Evolutionary conservation across 192 early-diverging fungal species (phyloP), one percentile per base, ranked within the genome.

Genomic region (Coemansia aciculifera): DNA sequence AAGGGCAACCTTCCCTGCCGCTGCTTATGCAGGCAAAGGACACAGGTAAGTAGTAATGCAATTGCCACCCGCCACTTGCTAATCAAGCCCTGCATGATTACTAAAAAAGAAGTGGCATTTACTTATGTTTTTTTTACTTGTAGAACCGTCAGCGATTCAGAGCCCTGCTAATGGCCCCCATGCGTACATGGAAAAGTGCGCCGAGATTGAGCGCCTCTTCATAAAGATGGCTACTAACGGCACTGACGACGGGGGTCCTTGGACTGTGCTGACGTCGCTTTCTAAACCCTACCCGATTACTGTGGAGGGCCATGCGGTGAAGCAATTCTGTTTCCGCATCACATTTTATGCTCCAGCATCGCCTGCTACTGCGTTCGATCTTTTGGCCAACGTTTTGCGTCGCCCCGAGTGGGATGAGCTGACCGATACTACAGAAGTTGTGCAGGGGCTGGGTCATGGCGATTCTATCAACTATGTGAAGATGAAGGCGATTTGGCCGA

Each of bases 371-470:
- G 77, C 74, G 42, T 81, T 85, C 44, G 84, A 85, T 46, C 62
- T 85, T 52, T 65, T 81, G 24, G 68, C 84, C 19, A 68, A 76
- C 64, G 49, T 79, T 15, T 43, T 71, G 31, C 77, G 74, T 29
- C 64, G 84, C 1, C 69, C 72, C 44, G 72, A 79, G 57, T 85
- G 84, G 84, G 84, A 85, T 48, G 74, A 75, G 62, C 57, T 82
- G 43, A 78, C 73, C 1, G 84, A 82, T 17, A 49, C 69, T 2
- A 74, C 79, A 11, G 34, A 43, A 27, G 46, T 85, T 15, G 38
- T 85, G 6, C 74, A 85, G 46, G 29, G 37, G 34, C 66, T 85
- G 60, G 70, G 67, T 3, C 59, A 66, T 13, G 56, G 61, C 37
- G 77, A 81, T 40, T 46, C 66, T 4, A 75, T 85, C 43, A 74